Evolutionary conservation across 306 rosid species (phyloP).

Genomic region (Abrus precatorius): DNA sequence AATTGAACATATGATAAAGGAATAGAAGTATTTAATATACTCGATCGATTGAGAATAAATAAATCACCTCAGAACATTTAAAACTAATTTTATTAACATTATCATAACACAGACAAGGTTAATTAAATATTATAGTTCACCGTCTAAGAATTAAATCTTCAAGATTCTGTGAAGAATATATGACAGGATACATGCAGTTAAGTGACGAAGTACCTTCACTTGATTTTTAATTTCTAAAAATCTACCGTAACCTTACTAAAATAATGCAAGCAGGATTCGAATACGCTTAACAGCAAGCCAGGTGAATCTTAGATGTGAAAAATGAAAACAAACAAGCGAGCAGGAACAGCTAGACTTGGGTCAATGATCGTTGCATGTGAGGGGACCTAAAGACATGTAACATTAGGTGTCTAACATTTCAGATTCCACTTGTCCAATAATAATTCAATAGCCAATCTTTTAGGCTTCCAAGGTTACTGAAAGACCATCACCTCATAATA

Average conservation of each 20-base stretch:
- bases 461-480: constrained; percentile 39
- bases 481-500: constrained; percentile 41
- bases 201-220: not conserved
- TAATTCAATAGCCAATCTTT: not conserved
- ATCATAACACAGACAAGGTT: not conserved
- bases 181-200: not conserved
- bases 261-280: constrained; percentile 26
- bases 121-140: not conserved
- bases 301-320: constrained; percentile 20
- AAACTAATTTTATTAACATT: not conserved
- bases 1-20: too few relatives aligned
- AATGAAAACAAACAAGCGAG: not conserved
- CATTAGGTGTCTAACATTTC: constrained; percentile 43
- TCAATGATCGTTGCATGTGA: constrained; percentile 44
- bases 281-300: not conserved
- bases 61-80: not conserved
- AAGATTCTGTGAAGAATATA: constrained; percentile 32
- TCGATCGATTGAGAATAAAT: not conserved
- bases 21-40: too few relatives aligned
- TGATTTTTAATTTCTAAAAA: not conserved
- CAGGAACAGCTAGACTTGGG: not conserved
- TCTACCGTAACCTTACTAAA: constrained; percentile 22
- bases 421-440: constrained; percentile 46
- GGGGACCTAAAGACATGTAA: constrained; percentile 42
- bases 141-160: constrained; percentile 10